Evolutionary conservation across 257 asterid species (phyloP).

Genomic region (Mentha longifolia): DNA sequence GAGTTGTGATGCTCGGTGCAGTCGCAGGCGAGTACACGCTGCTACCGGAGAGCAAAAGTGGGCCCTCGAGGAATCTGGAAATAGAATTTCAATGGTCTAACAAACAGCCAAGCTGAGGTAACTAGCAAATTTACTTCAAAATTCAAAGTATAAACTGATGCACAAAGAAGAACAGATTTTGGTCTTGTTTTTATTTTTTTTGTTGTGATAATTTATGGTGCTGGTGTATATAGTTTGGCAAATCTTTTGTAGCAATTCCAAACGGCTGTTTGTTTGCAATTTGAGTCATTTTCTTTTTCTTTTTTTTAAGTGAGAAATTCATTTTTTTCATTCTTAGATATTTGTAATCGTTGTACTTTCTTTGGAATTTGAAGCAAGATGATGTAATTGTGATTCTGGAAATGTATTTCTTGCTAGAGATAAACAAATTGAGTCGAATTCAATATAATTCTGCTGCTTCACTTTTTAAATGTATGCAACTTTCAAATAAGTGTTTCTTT

Average conservation of each 20-base stretch:
- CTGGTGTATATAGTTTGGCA: conserved; percentile 49
- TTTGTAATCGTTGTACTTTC: conserved; percentile 26
- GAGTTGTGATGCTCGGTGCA: conserved; percentile 97
- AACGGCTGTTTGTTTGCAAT: conserved; percentile 43
- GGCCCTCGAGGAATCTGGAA: conserved; percentile 90
- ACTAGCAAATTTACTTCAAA: conserved; percentile 19
- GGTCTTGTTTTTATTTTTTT: conserved; percentile 14
- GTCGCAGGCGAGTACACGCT: conserved; percentile 95
- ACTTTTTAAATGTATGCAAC: not conserved
- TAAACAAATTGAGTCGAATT: conserved; percentile 20
- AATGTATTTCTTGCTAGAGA: conserved; percentile 14
- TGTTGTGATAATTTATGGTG: conserved; percentile 25
- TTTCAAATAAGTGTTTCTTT: too few relatives aligned
- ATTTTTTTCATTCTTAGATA: not conserved
- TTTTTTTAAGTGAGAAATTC: not conserved
- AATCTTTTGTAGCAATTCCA: conserved; percentile 33
- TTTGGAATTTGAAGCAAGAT: not conserved
- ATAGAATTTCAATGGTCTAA: conserved; percentile 97
- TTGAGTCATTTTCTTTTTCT: conserved; percentile 28
- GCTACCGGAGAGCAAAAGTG: conserved; percentile 92
- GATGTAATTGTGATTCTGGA: conserved; percentile 26
- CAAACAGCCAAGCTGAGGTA: conserved; percentile 40
- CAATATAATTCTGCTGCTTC: not conserved
- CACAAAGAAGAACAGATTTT: conserved; percentile 33
- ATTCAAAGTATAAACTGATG: conserved; percentile 16